Conservation (phyloP, 208 protist genomes). For the Acanthamoeba sp. region DNA sequence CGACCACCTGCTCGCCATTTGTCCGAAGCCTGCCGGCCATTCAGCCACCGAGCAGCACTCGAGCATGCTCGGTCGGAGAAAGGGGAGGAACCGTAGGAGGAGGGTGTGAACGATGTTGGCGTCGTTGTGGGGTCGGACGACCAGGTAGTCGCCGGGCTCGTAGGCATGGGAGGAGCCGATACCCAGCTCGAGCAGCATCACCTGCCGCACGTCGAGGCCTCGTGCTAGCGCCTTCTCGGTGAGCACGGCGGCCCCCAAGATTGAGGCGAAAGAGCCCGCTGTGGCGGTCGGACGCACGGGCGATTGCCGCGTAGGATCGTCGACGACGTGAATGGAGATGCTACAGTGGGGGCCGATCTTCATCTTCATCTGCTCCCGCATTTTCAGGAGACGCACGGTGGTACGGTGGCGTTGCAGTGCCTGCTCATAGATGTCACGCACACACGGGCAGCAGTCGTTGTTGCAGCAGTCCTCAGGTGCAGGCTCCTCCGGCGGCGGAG, state of each 20-base stretch:
- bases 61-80: background rate
- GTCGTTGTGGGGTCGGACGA: slow-evolving; percentile 6
- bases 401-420: background rate
- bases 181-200: slow-evolving; percentile 28
- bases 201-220: slow-evolving; percentile 12
- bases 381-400: background rate
- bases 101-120: background rate
- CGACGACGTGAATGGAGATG: background rate
- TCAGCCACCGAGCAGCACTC: no score
- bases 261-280: background rate
- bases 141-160: slow-evolving; percentile 35
- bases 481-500: slow-evolving; percentile 1
- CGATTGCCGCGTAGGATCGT: background rate
- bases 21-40: background rate
- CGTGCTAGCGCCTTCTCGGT: background rate
- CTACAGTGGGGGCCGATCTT: background rate
- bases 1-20: background rate
- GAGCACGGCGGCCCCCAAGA: slow-evolving; percentile 24
- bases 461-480: slow-evolving; percentile 47
- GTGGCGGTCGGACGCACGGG: background rate
- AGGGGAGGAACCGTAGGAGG: background rate
- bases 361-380: slow-evolving; percentile 38
- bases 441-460: slow-evolving; percentile 7
- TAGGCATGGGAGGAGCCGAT: background rate
- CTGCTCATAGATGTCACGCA: slow-evolving; percentile 49